Base-by-base conservation (phyloP, 169 alveolate species). In the Plasmodium vivax region DNA sequence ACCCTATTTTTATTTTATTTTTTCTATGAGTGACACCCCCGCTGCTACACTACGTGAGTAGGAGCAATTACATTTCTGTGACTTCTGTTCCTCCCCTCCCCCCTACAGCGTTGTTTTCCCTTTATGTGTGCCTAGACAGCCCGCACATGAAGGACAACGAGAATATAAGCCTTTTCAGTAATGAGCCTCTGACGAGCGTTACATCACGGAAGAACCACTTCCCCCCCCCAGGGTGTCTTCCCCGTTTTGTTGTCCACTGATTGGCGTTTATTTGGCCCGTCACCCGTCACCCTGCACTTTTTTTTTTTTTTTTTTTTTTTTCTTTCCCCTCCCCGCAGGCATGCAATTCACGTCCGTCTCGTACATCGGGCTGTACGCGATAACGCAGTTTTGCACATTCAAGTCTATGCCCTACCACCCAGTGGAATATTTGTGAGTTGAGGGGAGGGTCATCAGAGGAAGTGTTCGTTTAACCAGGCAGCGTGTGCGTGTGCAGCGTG, bases 321-420 rank as follows among this genome's bases (percentile, higher is more conserved):
- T 19, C 27, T 45, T 83, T 58, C 12, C 6, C 27, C 47, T 14
- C 68, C 45, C 16, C 51, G 27, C 71, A 85, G 93, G 85, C 41
- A 51, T 75, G 41, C 85, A 74, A 75, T 85, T 85, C 38, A 32
- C 71, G 23, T 85, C 93, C 32, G 85, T 85, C 51, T 47, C 79
- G 30, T 85, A 74, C 45, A 85, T 85, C 19, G 93, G 93, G 54
- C 41, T 85, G 23, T 75, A 85, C 68, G 32, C 30, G 12, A 85
- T 68, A 74, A 74, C 93, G 14, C 84, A 85, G 38, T 19, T 47
- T 9, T 19, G 56, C 27, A 30, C 81, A 6, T 85, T 85, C 43
- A 85, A 74, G 54, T 27, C 84, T 30, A 74, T 85, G 27, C 93
- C 93, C 12, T 85, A 85, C 51, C 84, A 85, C n/a, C 93, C 93